phyloP scores from a whole-genome alignment of 1,139 yeast species.

The Suhomyces ambrosiae region DNA sequence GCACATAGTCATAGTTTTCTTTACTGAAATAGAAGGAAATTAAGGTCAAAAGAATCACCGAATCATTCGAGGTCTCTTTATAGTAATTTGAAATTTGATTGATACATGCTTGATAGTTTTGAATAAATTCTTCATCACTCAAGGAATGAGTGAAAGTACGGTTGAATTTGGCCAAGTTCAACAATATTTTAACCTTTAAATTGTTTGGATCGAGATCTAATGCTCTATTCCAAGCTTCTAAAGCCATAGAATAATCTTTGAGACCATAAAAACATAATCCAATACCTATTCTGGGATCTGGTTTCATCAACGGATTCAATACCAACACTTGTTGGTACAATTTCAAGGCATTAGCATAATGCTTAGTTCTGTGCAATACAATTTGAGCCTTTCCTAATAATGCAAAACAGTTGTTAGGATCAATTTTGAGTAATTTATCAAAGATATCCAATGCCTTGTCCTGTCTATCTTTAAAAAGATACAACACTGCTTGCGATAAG shows the following conservation, averaged over 20 bases:
- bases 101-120: conserved; percentile 52
- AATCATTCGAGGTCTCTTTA: conserved; percentile 31
- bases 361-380: conserved; percentile 64
- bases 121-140: conserved; percentile 60
- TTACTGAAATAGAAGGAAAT: conserved; percentile 62
- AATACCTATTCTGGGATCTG: conserved; percentile 94
- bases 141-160: conserved; percentile 58
- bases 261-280: conserved; percentile 94
- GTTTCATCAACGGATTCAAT: conserved; percentile 73
- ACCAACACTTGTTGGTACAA: conserved; percentile 81
- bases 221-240: conserved; percentile 80
- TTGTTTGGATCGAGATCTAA: conserved; percentile 65
- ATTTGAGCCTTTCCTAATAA: conserved; percentile 84
- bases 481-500: conserved; percentile 61
- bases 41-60: conserved; percentile 47
- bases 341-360: conserved; percentile 73
- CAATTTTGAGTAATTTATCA: conserved; percentile 53
- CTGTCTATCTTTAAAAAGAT: conserved; percentile 49
- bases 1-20: conserved; percentile 58
- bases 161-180: conserved; percentile 71
- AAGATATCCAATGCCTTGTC: conserved; percentile 69
- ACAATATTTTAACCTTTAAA: conserved; percentile 63
- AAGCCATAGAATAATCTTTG: conserved; percentile 76
- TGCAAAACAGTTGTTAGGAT: conserved; percentile 69
- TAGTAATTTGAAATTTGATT: conserved; percentile 31